Base-by-base conservation (phyloP, 2,329 filamentous ascomycete species). In the Ophiosphaerella korrae region DNA sequence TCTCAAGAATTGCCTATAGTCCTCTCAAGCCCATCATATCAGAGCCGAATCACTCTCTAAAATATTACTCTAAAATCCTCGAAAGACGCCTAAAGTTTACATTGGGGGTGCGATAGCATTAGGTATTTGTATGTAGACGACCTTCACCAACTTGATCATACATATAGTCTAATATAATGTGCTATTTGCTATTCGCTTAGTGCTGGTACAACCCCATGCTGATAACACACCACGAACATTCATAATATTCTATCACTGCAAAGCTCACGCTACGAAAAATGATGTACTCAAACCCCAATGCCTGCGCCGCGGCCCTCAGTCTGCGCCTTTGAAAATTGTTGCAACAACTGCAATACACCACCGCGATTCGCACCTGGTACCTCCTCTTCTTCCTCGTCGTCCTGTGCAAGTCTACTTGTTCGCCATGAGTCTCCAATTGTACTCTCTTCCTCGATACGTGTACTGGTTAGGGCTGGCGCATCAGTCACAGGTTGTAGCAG, bases 261-360 rank as follows among this genome's bases (percentile, higher is more conserved):
- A 48, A 29, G 40, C 24, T 16, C 23, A 38, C 39, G 14, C 7
- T 33, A 32, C 48, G 32, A 29, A 2, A n/a, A 50, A 41, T n/a
- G 26, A 26, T 37, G 37, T 14, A 2, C 14, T 63, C 49, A 71
- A 42, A 69, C 63, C 11, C 68, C 67, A 43, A 71, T 65, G 12
- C 69, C 70, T 16, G 67, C 68, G 6, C 66, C 76, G 55, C 75
- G 73, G 45, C 76, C 79, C 52, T 80, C 78, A 23, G 78, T 78
- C 56, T 84, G 82, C 33, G 82, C 84, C 71, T 83, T 85, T 55
- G 86, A 84, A 62, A 88, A 88, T 63, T 89, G 84, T 66, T 86
- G 83, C 49, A 89, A 77, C 58, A 89, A 70, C 7, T 86, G 86
- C 50, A 89, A 70, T 5, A 88, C 85, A 2, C 86, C 86, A 2